Conservation (phyloP, 2,329 filamentous ascomycete genomes). For the Uncinocarpus reesii region DNA sequence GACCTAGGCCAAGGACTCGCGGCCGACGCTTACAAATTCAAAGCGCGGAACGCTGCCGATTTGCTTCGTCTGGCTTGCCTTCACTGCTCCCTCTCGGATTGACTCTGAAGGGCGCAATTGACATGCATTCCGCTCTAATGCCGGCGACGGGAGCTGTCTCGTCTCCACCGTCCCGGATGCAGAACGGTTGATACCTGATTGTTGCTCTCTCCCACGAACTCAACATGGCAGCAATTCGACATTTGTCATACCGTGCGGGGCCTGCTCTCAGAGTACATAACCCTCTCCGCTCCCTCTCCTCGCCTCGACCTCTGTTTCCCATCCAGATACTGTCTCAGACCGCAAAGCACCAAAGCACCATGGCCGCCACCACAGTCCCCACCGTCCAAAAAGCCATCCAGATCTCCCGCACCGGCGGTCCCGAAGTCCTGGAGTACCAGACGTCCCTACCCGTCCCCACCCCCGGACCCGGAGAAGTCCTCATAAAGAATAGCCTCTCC, state of each 20-base stretch:
- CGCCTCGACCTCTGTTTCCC: neutral
- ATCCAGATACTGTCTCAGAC: neutral
- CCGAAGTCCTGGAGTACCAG: constrained; percentile 61
- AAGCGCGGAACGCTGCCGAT: neutral
- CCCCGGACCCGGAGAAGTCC: constrained; percentile 57
- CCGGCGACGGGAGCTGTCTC: no score
- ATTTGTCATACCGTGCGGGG: constrained; percentile 11
- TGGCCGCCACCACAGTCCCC: constrained; percentile 41
- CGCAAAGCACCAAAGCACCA: neutral
- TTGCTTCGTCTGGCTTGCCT: neutral
- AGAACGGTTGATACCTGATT: no score
- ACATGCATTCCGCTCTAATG: no score
- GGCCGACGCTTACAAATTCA: neutral
- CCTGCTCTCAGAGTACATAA: constrained; percentile 3
- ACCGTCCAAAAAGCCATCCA: constrained; percentile 63
- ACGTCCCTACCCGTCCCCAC: constrained; percentile 61
- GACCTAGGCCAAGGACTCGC: neutral
- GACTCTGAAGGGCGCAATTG: neutral
- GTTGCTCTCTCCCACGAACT: neutral
- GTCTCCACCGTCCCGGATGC: neutral
- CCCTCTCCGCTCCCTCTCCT: neutral
- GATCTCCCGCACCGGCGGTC: constrained; percentile 60
- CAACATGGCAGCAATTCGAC: neutral
- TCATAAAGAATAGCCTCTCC: constrained; percentile 69
- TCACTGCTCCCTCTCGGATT: neutral